Evolutionary conservation across 768 basidiomycete species (phyloP).

Genomic region (Serendipita vermifera): DNA sequence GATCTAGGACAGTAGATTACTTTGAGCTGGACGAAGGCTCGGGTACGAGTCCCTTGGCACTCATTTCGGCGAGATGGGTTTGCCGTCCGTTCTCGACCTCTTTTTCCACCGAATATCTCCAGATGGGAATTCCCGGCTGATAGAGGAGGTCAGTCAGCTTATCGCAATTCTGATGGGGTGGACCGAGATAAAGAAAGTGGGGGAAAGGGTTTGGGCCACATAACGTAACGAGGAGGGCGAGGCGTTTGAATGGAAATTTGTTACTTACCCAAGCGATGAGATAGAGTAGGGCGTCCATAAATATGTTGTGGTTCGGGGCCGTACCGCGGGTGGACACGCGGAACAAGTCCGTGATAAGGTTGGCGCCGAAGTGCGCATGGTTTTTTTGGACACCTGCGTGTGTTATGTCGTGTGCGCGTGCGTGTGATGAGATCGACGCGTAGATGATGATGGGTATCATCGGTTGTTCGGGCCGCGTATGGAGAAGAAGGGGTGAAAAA

Average conservation of each 20-base stretch:
- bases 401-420: background rate
- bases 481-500: too few species aligned
- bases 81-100: slow-evolving; percentile 10
- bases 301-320: slow-evolving; percentile 42
- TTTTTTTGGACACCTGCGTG: slow-evolving; percentile 54
- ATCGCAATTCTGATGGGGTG: too few species aligned
- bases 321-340: slow-evolving; percentile 52
- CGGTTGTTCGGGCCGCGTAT: too few species aligned
- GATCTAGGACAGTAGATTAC: too few species aligned
- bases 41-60: background rate
- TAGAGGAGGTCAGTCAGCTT: background rate
- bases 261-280: slow-evolving; percentile 32
- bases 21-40: too few species aligned
- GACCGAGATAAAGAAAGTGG: background rate
- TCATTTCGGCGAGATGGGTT: background rate
- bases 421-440: background rate
- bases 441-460: too few species aligned
- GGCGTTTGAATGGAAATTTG: background rate
- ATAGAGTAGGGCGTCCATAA: slow-evolving; percentile 40
- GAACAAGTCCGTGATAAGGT: slow-evolving; percentile 55
- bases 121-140: slow-evolving; percentile 24
- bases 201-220: slow-evolving; percentile 11
- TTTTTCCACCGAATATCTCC: slow-evolving; percentile 22
- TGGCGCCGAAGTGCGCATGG: slow-evolving; percentile 61
- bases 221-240: background rate